These are phyloP conservation scores for Apocynum venetum DNA, from an alignment of 257 asterid species.

Conservation along the genomic window DNA sequence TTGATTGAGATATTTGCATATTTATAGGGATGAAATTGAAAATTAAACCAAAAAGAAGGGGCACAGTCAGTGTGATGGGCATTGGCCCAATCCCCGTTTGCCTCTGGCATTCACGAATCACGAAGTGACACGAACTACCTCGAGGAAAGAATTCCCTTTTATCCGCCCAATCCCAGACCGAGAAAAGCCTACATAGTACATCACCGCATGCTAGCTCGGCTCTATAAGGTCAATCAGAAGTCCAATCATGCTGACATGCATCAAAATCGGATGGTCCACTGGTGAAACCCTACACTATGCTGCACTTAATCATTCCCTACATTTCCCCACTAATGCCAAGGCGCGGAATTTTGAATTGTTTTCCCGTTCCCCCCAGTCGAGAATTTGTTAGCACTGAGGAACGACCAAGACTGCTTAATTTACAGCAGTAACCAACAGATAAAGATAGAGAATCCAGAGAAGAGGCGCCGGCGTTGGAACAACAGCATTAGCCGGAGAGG, in stretches of 20 bases:
- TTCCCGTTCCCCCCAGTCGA: not conserved
- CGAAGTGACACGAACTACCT: too few relatives aligned
- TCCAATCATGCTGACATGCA: not conserved
- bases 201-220: not conserved
- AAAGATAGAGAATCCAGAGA: not conserved
- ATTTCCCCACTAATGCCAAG: not conserved
- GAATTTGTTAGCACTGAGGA: not conserved
- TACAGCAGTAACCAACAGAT: not conserved
- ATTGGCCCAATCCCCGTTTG: too few relatives aligned
- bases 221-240: too few relatives aligned
- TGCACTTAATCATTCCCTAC: not conserved
- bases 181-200: not conserved
- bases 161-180: too few relatives aligned
- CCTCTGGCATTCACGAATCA: too few relatives aligned
- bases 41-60: too few relatives aligned
- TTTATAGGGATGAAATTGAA: too few relatives aligned
- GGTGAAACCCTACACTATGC: not conserved
- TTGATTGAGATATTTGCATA: too few relatives aligned
- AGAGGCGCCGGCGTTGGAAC: not conserved
- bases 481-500: not conserved
- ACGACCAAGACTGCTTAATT: not conserved
- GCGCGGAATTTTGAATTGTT: constrained; percentile 7
- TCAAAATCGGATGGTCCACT: not conserved
- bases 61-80: too few relatives aligned
- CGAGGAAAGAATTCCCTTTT: too few relatives aligned